Conservation (phyloP, 495 filamentous ascomycete genomes). For the Polyplosphaeria fusca region DNA sequence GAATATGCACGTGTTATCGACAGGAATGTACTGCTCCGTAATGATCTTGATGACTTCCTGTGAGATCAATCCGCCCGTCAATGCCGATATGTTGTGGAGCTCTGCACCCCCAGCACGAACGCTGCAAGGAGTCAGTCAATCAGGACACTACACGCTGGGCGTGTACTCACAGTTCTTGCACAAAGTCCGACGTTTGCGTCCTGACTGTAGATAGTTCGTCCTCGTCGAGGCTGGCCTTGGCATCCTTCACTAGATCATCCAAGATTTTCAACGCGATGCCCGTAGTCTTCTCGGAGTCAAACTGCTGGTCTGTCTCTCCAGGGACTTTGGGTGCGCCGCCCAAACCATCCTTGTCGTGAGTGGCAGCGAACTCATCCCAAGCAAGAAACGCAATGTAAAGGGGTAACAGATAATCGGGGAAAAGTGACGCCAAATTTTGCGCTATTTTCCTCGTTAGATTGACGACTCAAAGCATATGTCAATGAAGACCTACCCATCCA, state of each 20-base stretch:
- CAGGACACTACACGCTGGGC: background rate
- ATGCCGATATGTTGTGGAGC: slow-evolving; percentile 88
- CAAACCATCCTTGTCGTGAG: slow-evolving; percentile 34
- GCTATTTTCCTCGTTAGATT: slow-evolving; percentile 21
- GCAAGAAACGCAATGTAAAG: slow-evolving; percentile 74
- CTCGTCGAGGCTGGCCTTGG: slow-evolving; percentile 44
- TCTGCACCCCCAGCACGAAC: slow-evolving; percentile 78
- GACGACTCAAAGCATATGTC: background rate
- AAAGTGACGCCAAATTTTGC: slow-evolving; percentile 33
- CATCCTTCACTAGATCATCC: slow-evolving; percentile 49
- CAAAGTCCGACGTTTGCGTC: slow-evolving; percentile 38
- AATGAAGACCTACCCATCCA: slow-evolving; percentile 25
- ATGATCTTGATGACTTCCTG: slow-evolving; percentile 96
- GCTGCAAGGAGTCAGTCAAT: slow-evolving; percentile 33
- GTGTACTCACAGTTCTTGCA: slow-evolving; percentile 37
- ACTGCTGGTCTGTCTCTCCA: slow-evolving; percentile 28
- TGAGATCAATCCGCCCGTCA: slow-evolving; percentile 87
- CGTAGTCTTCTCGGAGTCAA: slow-evolving; percentile 29
- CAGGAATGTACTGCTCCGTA: slow-evolving; percentile 92
- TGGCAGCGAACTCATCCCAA: slow-evolving; percentile 52
- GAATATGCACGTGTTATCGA: slow-evolving; percentile 90
- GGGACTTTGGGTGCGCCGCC: slow-evolving; percentile 25
- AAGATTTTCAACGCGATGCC: slow-evolving; percentile 45
- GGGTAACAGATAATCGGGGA: slow-evolving; percentile 63
- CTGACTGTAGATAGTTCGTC: slow-evolving; percentile 49